Conservation (phyloP, 352 stramenopile genomes). For the Globisporangium viniferum region DNA sequence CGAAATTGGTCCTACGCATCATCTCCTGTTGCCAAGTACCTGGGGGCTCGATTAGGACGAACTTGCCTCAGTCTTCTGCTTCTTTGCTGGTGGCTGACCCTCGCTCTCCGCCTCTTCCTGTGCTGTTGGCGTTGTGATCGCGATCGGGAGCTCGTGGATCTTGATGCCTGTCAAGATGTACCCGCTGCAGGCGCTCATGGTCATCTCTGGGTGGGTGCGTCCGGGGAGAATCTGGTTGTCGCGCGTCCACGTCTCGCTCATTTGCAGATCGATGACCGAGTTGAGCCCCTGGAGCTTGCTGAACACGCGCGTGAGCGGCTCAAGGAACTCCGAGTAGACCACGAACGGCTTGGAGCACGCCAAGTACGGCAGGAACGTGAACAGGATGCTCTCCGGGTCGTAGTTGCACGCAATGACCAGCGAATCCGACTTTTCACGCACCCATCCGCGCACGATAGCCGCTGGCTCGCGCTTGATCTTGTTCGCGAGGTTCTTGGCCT, state of each 20-base stretch:
- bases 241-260: slow-evolving; percentile 95
- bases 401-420: slow-evolving; percentile 91
- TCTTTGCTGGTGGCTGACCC: slow-evolving; percentile 9
- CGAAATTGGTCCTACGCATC: not conserved
- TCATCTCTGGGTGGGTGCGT: slow-evolving; percentile 95
- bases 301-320: slow-evolving; percentile 91
- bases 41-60: slow-evolving; percentile 8
- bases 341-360: slow-evolving; percentile 92
- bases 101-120: not conserved
- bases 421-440: slow-evolving; percentile 69
- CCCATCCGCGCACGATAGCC: slow-evolving; percentile 64
- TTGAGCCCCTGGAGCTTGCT: slow-evolving; percentile 86
- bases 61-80: slow-evolving; percentile 14
- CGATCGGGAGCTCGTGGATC: slow-evolving; percentile 39
- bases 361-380: slow-evolving; percentile 90
- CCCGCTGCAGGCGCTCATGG: slow-evolving; percentile 94
- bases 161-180: slow-evolving; percentile 95
- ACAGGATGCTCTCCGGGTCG: slow-evolving; percentile 83
- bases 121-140: not conserved
- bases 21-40: not conserved
- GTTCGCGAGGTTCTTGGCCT: slow-evolving; percentile 52
- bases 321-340: slow-evolving; percentile 94
- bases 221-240: slow-evolving; percentile 94
- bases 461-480: slow-evolving; percentile 81
- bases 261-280: slow-evolving; percentile 90